Evolutionary conservation across 2,329 filamentous ascomycete species (phyloP).

Genomic region (Lasiodiplodia hormozganensis): DNA sequence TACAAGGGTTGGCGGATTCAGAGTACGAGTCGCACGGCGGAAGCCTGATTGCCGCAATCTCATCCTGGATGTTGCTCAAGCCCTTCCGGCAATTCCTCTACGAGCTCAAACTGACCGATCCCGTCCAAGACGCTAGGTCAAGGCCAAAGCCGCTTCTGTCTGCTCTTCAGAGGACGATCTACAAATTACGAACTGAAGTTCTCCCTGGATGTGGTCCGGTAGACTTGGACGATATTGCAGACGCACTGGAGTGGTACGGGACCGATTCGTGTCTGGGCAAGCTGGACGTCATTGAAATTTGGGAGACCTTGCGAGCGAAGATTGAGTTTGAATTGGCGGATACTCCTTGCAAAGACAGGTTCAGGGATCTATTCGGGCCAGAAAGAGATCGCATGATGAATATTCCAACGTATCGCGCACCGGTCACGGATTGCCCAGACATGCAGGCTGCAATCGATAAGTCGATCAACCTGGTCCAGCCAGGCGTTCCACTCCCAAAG

Average conservation of each 20-base stretch:
- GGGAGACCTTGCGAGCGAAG: slow-evolving; percentile 60
- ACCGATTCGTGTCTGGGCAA: slow-evolving; percentile 47
- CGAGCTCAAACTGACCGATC: slow-evolving; percentile 54
- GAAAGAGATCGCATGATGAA: slow-evolving; percentile 39
- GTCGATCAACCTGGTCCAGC: slow-evolving; percentile 37
- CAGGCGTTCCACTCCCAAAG: slow-evolving; percentile 49
- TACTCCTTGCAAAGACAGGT: slow-evolving; percentile 48
- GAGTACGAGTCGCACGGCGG: slow-evolving; percentile 38
- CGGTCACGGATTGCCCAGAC: slow-evolving; percentile 43
- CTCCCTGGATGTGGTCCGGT: slow-evolving; percentile 46
- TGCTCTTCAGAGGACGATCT: slow-evolving; percentile 60
- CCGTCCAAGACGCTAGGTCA: slow-evolving; percentile 52
- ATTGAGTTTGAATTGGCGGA: slow-evolving; percentile 60
- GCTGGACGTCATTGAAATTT: slow-evolving; percentile 61
- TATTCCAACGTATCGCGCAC: slow-evolving; percentile 41
- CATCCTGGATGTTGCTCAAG: slow-evolving; percentile 64
- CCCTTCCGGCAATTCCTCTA: slow-evolving; percentile 66
- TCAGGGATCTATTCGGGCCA: slow-evolving; percentile 57
- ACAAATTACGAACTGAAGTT: slow-evolving; percentile 54
- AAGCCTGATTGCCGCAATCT: slow-evolving; percentile 61
- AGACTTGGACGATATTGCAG: slow-evolving; percentile 43
- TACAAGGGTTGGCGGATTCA: slow-evolving; percentile 47
- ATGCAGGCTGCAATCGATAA: slow-evolving; percentile 52
- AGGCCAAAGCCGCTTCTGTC: slow-evolving; percentile 59
- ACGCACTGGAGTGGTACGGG: slow-evolving; percentile 51